phyloP scores from a whole-genome alignment of 1,284 basidiomycete genomes.

The Leucoagaricus sp. region DNA sequence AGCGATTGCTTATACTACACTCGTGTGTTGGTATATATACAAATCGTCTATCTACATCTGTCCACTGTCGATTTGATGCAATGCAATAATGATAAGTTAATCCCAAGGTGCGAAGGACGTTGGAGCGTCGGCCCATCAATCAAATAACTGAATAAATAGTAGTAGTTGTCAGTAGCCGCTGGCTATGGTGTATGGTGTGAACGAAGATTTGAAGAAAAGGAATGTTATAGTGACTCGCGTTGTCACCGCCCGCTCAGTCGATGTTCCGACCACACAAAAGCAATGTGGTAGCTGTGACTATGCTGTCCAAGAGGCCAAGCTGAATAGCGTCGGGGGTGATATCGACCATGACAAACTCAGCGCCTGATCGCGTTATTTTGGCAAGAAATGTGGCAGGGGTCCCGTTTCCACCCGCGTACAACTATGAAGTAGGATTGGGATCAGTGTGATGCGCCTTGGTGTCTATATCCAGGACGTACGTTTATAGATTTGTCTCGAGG shows the following conservation, averaged over 20 bases:
- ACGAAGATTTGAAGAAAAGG: background rate
- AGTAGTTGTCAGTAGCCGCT: background rate
- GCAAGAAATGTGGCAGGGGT: constrained; percentile 39
- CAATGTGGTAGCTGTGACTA: constrained; percentile 45
- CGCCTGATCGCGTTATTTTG: constrained; percentile 36
- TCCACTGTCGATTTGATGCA: background rate
- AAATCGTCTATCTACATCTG: background rate
- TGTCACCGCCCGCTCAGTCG: constrained; percentile 33
- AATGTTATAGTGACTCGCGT: background rate
- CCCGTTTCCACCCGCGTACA: constrained; percentile 37
- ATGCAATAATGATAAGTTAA: background rate
- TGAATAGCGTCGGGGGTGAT: constrained; percentile 47
- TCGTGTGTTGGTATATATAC: background rate
- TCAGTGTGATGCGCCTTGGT: constrained; percentile 2
- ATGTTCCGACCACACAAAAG: constrained; percentile 52
- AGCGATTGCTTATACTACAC: constrained; percentile 4
- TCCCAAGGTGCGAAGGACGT: background rate
- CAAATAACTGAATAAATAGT: constrained; percentile 2
- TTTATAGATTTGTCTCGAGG: constrained; percentile 41
- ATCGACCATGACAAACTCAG: constrained; percentile 42
- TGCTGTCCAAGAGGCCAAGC: constrained; percentile 42
- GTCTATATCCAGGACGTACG: constrained; percentile 25
- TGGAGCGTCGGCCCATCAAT: background rate
- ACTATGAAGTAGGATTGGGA: constrained; percentile 26
- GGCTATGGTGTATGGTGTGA: background rate